Conservation (phyloP, 805 yeast species). For the Metschnikowia santaceciliae region DNA sequence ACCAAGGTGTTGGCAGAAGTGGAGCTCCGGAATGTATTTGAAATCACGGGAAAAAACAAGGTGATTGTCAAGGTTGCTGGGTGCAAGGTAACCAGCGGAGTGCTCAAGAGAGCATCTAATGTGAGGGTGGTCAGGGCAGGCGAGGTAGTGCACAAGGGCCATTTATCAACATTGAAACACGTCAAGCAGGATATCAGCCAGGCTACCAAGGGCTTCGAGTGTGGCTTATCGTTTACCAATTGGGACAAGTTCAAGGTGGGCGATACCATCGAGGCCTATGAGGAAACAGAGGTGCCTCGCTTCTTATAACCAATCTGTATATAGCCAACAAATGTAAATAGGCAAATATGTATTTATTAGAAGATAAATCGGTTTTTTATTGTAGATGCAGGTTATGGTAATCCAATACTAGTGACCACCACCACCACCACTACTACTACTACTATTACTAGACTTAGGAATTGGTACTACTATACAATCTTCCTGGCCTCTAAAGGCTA, state of each 20-base stretch:
- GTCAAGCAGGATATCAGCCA: constrained; percentile 75
- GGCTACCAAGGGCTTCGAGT: constrained; percentile 82
- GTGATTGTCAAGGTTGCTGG: constrained; percentile 73
- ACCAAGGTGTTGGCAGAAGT: constrained; percentile 63
- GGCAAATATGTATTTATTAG: too few relatives aligned
- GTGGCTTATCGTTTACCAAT: constrained; percentile 72
- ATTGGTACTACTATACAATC: too few relatives aligned
- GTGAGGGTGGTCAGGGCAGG: constrained; percentile 55
- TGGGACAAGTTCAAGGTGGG: constrained; percentile 73
- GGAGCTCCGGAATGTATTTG: constrained; percentile 67
- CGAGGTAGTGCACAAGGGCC: constrained; percentile 51
- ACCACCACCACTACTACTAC: too few relatives aligned
- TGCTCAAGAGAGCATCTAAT: constrained; percentile 52
- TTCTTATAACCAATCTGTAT: constrained; percentile 21
- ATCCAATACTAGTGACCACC: too few relatives aligned
- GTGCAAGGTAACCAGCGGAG: constrained; percentile 71
- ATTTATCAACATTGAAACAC: constrained; percentile 69
- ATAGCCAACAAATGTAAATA: not conserved
- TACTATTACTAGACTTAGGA: too few relatives aligned
- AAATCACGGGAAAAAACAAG: constrained; percentile 56
- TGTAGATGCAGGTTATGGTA: too few relatives aligned
- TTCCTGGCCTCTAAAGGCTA: too few relatives aligned
- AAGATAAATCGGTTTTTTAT: too few relatives aligned
- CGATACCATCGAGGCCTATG: constrained; percentile 70
- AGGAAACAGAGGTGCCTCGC: constrained; percentile 48